These are phyloP conservation scores for Trypanosoma scelopori DNA, from an alignment of 208 protist genomes.

Conservation along the genomic window DNA sequence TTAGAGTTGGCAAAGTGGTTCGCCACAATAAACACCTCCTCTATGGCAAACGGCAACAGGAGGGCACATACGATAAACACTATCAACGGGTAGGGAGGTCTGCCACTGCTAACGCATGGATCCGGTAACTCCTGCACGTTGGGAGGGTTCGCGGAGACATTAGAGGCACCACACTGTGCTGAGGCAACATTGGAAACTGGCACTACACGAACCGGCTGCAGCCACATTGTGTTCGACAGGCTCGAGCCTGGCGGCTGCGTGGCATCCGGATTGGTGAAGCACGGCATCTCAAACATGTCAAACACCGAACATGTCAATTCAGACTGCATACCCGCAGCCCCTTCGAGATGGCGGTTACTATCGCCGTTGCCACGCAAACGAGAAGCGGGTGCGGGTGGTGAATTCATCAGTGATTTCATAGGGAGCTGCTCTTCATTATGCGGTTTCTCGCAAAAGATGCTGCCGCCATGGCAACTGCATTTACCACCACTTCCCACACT, in stretches of 20 bases:
- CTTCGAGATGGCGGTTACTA: background rate
- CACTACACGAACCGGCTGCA: no score
- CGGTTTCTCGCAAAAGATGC: no score
- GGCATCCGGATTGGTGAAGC: conserved; percentile 1
- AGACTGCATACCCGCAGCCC: background rate
- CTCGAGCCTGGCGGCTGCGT: background rate
- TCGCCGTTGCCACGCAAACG: background rate
- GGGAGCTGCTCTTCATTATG: no score
- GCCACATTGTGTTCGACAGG: no score
- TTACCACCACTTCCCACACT: background rate
- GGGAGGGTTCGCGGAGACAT: background rate
- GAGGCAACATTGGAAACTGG: no score
- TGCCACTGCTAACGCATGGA: background rate
- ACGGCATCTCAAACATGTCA: conserved; percentile 7
- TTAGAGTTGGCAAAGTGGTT: conserved; percentile 3
- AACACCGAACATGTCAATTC: conserved; percentile 9
- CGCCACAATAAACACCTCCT: conserved; percentile 19
- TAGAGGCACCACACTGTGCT: background rate
- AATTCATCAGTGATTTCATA: background rate
- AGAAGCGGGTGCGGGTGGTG: background rate
- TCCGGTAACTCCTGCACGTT: background rate
- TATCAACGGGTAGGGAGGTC: background rate
- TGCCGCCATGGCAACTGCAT: no score
- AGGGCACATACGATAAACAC: conserved; percentile 15
- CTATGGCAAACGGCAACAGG: conserved; percentile 5